Evolutionary conservation across 2,329 filamentous ascomycete species (phyloP).

Genomic region (Claviceps sp.): DNA sequence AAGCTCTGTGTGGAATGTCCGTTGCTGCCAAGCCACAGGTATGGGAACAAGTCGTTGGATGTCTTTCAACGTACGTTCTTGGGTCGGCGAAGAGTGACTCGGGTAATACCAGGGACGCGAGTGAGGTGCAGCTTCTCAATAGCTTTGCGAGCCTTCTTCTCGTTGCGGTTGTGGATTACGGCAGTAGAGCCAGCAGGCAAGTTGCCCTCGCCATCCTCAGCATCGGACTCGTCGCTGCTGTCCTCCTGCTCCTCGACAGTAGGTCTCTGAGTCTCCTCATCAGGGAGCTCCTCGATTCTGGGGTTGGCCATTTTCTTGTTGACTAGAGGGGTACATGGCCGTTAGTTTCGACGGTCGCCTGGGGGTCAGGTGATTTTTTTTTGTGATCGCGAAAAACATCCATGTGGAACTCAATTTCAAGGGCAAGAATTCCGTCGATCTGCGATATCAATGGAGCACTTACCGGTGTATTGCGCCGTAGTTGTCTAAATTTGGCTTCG

Average conservation of each 20-base stretch:
- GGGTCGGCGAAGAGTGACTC: conserved; percentile 92
- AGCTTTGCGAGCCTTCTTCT: conserved; percentile 99
- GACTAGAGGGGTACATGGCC: conserved; percentile 3
- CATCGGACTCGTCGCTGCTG: conserved; percentile 62
- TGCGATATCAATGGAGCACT: conserved; percentile 15
- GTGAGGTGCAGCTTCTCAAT: conserved; percentile 97
- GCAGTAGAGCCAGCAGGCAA: conserved; percentile 74
- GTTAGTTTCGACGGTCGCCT: conserved; percentile 3
- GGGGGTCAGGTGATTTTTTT: conserved; percentile 3
- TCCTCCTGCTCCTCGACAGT: conserved; percentile 63
- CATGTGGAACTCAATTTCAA: not conserved
- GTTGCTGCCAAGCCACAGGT: not conserved
- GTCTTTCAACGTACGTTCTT: conserved; percentile 72
- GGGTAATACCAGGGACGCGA: conserved; percentile 92
- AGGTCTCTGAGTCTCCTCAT: conserved; percentile 77
- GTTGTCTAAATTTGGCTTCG: conserved; percentile 18
- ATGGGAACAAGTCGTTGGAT: not conserved
- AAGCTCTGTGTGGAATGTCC: conserved; percentile 3
- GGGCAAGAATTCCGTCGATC: not conserved
- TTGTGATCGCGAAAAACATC: not conserved
- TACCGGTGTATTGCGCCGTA: conserved; percentile 23
- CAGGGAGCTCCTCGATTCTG: conserved; percentile 92
- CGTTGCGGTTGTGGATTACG: conserved; percentile 94
- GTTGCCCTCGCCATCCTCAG: conserved; percentile 67
- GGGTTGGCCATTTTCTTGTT: conserved; percentile 77